These are phyloP conservation scores for Sanghuangporus sanghuang DNA, from an alignment of 1,284 basidiomycete species.

Conservation along the genomic window DNA sequence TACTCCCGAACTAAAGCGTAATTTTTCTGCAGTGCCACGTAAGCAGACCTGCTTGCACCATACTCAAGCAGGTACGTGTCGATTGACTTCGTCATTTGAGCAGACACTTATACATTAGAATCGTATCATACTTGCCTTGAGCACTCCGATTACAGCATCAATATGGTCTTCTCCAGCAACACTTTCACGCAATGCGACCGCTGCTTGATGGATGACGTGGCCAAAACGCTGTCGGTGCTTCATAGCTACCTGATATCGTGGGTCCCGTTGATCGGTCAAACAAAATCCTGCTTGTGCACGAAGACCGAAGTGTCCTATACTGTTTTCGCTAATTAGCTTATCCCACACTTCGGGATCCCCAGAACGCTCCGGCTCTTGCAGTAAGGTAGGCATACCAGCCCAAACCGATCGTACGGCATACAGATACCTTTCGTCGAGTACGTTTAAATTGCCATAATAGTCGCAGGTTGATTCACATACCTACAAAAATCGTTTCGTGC, in stretches of 20 bases:
- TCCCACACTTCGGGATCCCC: constrained; percentile 52
- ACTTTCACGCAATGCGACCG: constrained; percentile 55
- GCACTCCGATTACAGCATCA: constrained; percentile 73
- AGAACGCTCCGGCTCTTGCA: constrained; percentile 54
- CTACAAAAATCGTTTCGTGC: constrained; percentile 95
- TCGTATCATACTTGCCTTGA: not conserved
- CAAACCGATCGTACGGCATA: constrained; percentile 63
- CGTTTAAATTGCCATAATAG: not conserved
- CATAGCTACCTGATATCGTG: constrained; percentile 64
- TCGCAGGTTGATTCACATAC: constrained; percentile 33
- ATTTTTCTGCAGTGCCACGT: constrained; percentile 61
- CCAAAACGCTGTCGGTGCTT: constrained; percentile 67
- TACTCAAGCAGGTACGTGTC: constrained; percentile 75
- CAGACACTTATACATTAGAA: not conserved
- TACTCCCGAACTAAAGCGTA: constrained; percentile 67
- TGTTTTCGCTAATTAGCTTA: constrained; percentile 58
- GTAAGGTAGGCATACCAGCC: constrained; percentile 66
- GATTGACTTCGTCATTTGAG: constrained; percentile 47
- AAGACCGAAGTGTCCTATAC: constrained; percentile 52
- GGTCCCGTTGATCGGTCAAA: constrained; percentile 71
- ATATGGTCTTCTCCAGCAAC: constrained; percentile 83
- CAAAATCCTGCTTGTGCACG: constrained; percentile 71
- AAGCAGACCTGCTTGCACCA: constrained; percentile 55
- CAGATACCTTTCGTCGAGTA: constrained; percentile 43
- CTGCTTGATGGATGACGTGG: constrained; percentile 64